These are phyloP conservation scores for Kazachstania bromeliacearum DNA, from an alignment of 805 yeast species.

Conservation along the genomic window DNA sequence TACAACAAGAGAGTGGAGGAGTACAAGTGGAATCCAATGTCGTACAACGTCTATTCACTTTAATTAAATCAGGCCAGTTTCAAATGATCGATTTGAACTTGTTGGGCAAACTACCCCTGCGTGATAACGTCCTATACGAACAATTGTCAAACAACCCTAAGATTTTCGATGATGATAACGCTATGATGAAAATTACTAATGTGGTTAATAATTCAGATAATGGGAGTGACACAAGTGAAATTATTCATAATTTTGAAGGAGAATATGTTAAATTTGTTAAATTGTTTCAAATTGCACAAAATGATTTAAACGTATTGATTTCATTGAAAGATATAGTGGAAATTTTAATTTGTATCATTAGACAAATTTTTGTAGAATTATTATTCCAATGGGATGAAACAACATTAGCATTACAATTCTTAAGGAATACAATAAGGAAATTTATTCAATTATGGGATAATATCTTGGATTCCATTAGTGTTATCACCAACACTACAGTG, in stretches of 20 bases:
- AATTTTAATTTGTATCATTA: constrained; percentile 19
- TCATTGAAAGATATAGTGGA: constrained; percentile 13
- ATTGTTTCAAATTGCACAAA: background rate
- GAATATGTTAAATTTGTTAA: constrained; percentile 1
- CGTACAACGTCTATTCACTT: constrained; percentile 33
- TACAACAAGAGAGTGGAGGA: constrained; percentile 36
- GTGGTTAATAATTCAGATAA: constrained; percentile 7
- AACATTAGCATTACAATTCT: constrained; percentile 16
- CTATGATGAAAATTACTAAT: constrained; percentile 15
- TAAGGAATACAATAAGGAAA: constrained; percentile 19
- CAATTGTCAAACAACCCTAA: background rate
- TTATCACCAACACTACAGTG: background rate
- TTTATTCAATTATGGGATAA: constrained; percentile 24
- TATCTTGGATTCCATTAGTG: constrained; percentile 7
- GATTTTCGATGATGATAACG: constrained; percentile 5
- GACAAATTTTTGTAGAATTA: constrained; percentile 24
- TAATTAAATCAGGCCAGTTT: constrained; percentile 37
- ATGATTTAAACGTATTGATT: background rate
- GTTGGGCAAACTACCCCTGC: constrained; percentile 21
- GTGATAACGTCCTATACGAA: background rate
- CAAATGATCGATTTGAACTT: constrained; percentile 22
- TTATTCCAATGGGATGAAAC: constrained; percentile 14
- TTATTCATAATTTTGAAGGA: constrained; percentile 1
- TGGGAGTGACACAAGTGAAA: constrained; percentile 1
- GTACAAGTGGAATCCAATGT: constrained; percentile 34